These are phyloP conservation scores for Albugo candida DNA, from an alignment of 352 stramenopile species.

Conservation along the genomic window DNA sequence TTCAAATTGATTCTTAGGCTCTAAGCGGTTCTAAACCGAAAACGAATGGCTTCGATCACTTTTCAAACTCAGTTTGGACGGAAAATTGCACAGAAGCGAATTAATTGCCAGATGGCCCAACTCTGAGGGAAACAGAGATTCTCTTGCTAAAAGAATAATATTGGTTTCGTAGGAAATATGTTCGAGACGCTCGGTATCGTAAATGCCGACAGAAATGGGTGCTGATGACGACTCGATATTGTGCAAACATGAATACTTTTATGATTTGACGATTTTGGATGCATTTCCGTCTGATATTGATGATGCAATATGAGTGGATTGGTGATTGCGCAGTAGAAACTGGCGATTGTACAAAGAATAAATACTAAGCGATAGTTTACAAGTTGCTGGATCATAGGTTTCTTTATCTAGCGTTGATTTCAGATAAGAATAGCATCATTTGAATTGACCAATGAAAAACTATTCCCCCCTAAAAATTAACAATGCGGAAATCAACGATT, in stretches of 20 bases:
- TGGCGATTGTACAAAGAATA: no score
- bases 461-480: no score
- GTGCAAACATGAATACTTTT: slow-evolving; percentile 10
- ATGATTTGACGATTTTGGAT: slow-evolving; percentile 12
- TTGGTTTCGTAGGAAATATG: slow-evolving; percentile 17
- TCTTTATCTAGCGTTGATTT: no score
- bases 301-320: no score
- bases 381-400: no score
- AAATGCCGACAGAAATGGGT: slow-evolving; percentile 14
- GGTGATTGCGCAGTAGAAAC: no score
- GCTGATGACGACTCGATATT: slow-evolving; percentile 12
- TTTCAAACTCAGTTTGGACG: slow-evolving; percentile 18
- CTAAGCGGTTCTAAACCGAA: no score
- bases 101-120: slow-evolving; percentile 20
- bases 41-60: slow-evolving; percentile 1
- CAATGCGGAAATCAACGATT: no score
- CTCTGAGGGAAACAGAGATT: slow-evolving; percentile 15
- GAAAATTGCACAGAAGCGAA: slow-evolving; percentile 12
- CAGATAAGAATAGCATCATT: no score
- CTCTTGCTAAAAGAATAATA: slow-evolving; percentile 26
- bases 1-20: no score
- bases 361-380: no score
- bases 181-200: slow-evolving; percentile 10
- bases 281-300: slow-evolving; percentile 5
- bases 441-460: no score